Conservation (phyloP, 2,329 filamentous ascomycete species). For the Apiospora sp. region DNA sequence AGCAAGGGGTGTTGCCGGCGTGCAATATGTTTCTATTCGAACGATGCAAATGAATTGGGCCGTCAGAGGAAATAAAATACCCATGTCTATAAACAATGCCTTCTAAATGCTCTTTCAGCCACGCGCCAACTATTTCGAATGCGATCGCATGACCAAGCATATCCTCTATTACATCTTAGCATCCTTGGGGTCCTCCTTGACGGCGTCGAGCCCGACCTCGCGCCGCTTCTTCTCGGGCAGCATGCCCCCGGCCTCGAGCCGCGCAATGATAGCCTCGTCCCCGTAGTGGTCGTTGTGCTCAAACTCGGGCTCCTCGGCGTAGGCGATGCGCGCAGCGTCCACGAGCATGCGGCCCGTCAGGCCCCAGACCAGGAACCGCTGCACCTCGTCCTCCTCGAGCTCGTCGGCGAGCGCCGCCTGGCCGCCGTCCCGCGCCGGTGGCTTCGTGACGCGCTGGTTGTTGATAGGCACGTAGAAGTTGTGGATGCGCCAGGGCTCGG, state of each 20-base stretch:
- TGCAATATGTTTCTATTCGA: neutral
- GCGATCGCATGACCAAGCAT: neutral
- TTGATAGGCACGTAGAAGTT: conserved; percentile 89
- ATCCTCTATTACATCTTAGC: conserved; percentile 49
- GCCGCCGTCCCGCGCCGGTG: conserved; percentile 44
- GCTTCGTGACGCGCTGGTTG: conserved; percentile 72
- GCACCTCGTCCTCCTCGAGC: conserved; percentile 52
- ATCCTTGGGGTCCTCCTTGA: conserved; percentile 46
- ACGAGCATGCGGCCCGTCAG: conserved; percentile 94
- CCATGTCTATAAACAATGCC: neutral
- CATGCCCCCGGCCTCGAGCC: conserved; percentile 53
- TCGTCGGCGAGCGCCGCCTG: conserved; percentile 37
- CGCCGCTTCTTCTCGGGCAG: conserved; percentile 54
- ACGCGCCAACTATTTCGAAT: neutral
- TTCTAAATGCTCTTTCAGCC: neutral
- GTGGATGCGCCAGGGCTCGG: conserved; percentile 82
- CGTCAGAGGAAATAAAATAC: neutral
- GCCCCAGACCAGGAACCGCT: conserved; percentile 86
- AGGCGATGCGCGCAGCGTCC: conserved; percentile 86
- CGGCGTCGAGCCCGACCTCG: conserved; percentile 43
- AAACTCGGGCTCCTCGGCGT: conserved; percentile 83
- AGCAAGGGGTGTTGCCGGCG: neutral
- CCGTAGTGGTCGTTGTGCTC: conserved; percentile 68
- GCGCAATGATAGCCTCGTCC: conserved; percentile 59
- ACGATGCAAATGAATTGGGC: neutral